A percentile compares a stretch with the other conserved stretches of the same genome.
phyloP scores from a whole-genome alignment of 2,329 filamentous ascomycete species.

The Hypoxylon sp. region DNA sequence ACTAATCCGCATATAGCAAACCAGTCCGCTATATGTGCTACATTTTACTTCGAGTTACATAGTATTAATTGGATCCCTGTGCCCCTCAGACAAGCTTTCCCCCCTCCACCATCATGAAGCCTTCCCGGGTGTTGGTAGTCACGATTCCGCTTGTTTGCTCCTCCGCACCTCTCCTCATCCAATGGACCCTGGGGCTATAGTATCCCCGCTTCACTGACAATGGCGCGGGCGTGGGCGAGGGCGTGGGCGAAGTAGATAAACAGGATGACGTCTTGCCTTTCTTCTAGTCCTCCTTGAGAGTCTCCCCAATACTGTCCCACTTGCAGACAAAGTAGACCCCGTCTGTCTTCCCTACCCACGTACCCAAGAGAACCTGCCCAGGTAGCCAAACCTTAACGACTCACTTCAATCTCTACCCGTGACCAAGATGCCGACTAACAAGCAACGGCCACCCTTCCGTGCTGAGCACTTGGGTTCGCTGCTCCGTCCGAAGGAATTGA shows the following conservation, averaged over 20 bases:
- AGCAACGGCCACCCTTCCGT: constrained; percentile 72
- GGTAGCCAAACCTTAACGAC: not conserved
- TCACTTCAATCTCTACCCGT: not conserved
- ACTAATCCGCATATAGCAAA: constrained; percentile 31
- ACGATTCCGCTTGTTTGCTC: constrained; percentile 26
- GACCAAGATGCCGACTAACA: constrained; percentile 50
- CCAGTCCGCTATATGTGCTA: constrained; percentile 19
- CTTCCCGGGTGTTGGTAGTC: constrained; percentile 11
- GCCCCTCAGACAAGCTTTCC: constrained; percentile 14
- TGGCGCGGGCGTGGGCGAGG: not conserved
- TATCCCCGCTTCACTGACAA: constrained; percentile 39
- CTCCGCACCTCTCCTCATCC: constrained; percentile 15
- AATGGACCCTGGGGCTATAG: constrained; percentile 26
- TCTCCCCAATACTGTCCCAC: not conserved
- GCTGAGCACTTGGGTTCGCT: constrained; percentile 83
- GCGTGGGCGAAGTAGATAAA: constrained; percentile 34
- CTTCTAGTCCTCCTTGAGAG: not conserved
- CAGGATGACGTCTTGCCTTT: constrained; percentile 36
- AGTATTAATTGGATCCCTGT: constrained; percentile 14
- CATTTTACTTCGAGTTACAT: not conserved
- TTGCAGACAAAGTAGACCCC: constrained; percentile 4
- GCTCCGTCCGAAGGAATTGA: constrained; percentile 75
- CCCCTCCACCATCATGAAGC: constrained; percentile 7
- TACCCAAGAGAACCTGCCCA: not conserved
- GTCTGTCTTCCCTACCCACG: not conserved